These are phyloP conservation scores for Pholiota microspora DNA, from an alignment of 768 basidiomycete genomes.

Conservation along the genomic window DNA sequence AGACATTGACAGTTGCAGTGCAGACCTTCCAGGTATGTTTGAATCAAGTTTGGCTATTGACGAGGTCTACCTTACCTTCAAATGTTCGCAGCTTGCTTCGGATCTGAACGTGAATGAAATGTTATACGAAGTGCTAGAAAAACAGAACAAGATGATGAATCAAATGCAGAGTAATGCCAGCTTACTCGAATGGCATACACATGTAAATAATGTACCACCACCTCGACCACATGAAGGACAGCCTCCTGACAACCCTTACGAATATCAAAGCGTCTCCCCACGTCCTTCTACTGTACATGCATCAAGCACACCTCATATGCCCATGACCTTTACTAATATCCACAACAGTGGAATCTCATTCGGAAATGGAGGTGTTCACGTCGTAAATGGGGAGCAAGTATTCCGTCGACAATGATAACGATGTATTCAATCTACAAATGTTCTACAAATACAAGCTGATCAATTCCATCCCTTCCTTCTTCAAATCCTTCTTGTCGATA, in stretches of 20 bases:
- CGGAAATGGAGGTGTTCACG: background rate
- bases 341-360: background rate
- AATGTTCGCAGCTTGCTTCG: constrained; percentile 7
- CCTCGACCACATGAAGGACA: background rate
- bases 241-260: background rate
- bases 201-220: background rate
- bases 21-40: constrained; percentile 13
- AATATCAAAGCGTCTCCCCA: background rate
- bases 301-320: background rate
- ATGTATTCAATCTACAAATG: background rate
- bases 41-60: background rate
- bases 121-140: constrained; percentile 7
- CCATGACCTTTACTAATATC: background rate
- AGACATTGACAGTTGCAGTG: constrained; percentile 9
- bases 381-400: background rate
- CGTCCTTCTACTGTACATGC: background rate
- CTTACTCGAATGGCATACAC: background rate
- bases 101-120: constrained; percentile 13
- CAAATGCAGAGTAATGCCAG: background rate
- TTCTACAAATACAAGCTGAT: constrained; percentile 4
- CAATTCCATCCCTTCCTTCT: constrained; percentile 6
- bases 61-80: background rate
- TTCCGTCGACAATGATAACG: background rate
- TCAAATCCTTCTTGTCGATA: constrained; percentile 5
- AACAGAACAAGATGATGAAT: constrained; percentile 6